These are phyloP conservation scores for Leishmania tropica DNA, from an alignment of 208 protist genomes.

Conservation along the genomic window DNA sequence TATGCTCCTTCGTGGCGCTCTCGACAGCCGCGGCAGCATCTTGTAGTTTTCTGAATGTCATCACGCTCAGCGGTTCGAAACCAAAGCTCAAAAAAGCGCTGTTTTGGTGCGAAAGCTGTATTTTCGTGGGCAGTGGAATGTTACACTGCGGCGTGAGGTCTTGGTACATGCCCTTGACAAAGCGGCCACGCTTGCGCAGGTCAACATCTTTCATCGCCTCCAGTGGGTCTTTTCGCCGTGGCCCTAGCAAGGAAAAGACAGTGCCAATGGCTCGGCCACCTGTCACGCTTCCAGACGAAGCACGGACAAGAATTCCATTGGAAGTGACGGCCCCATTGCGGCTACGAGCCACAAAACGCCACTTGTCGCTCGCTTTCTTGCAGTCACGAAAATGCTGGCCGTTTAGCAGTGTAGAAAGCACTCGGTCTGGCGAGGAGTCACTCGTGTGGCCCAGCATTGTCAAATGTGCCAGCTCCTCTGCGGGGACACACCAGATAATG, in stretches of 20 bases:
- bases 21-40: conserved; percentile 46
- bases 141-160: conserved; percentile 50
- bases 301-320: conserved; percentile 76
- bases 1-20: conserved; percentile 63
- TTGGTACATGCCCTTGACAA: conserved; percentile 80
- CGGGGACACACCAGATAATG: conserved; percentile 55
- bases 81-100: conserved; percentile 81
- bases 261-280: conserved; percentile 63
- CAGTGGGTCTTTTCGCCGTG: conserved; percentile 72
- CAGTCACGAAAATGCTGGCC: conserved; percentile 65
- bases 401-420: conserved; percentile 40
- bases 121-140: conserved; percentile 79
- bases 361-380: conserved; percentile 70
- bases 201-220: conserved; percentile 81
- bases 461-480: conserved; percentile 66
- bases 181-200: conserved; percentile 73
- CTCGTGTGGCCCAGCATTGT: conserved; percentile 42
- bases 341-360: conserved; percentile 71
- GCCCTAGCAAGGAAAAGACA: conserved; percentile 66
- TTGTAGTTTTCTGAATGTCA: conserved; percentile 54
- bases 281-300: conserved; percentile 15
- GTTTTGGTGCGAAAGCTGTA: conserved; percentile 78
- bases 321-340: conserved; percentile 80
- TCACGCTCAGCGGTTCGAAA: conserved; percentile 81
- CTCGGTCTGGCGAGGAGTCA: conserved; percentile 31